Evolutionary conservation across 768 basidiomycete species (phyloP), one percentile per base, ranked within the genome.

Genomic region (Tulasnella sp.): DNA sequence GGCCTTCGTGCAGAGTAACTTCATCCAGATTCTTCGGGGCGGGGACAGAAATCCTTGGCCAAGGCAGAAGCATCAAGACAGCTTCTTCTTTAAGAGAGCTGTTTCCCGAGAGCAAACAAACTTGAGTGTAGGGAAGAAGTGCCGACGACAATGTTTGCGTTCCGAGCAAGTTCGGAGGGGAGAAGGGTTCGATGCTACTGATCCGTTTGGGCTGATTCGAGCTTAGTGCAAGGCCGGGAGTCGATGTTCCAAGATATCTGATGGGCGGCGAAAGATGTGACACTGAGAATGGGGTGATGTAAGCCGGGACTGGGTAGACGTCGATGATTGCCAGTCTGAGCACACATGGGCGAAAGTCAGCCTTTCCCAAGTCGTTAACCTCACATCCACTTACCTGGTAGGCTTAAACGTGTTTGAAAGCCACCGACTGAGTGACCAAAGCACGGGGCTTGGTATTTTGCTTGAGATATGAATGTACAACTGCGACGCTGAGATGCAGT

Each of bases 151-250:
- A 29, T 13, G 74, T 51, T 39, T 75, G 74, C 6, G 74, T 75
- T 18, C 39, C n/a, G 51, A 75, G 74, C 11, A 75, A 23, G 46
- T 75, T 75, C 9, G 74, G 74, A 13, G 74, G 55, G 23, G 26
- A 40, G 48, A 75, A 75, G 0, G 1, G 1, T 29, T 51, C 26
- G 46, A 75, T 32, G 11, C 6, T 13, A 10, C 18, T 10, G 29
- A 0, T 9, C 26, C 11, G 44, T 7, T 48, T 23, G 11, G 32
- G 23, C 13, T 75, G n/a, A 32, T 13, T 55, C 18, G 46, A 35
- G 61, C 13, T 29, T 26, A 18, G 26, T 26, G 29, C 32, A 29
- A 26, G 42, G 32, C 26, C n/a, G 6, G 44, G 46, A 1, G 74
- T 37, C 32, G 74, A 48, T 5, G 74, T 75, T 48, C 13, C 7